Conservation (phyloP, 2,329 filamentous ascomycete species). For the Pseudogymnoascus sp. region DNA sequence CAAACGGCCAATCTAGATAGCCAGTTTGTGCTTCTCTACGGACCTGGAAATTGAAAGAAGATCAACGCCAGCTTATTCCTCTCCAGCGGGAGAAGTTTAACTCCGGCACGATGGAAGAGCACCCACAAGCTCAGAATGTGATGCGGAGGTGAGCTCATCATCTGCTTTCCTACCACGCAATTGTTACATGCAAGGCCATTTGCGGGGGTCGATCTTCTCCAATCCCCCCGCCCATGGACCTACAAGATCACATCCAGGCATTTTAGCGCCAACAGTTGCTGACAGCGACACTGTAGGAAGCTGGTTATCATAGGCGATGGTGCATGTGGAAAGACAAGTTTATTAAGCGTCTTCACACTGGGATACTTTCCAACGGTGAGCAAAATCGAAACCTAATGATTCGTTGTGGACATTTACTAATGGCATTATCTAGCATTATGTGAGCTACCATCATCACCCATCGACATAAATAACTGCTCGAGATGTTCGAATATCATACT, state of each 20-base stretch:
- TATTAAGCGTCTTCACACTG: constrained; percentile 93
- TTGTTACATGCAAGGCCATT: not conserved
- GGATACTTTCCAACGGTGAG: constrained; percentile 96
- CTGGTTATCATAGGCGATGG: constrained; percentile 95
- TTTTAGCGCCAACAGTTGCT: not conserved
- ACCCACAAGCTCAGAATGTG: constrained; percentile 32
- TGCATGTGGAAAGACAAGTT: constrained; percentile 95
- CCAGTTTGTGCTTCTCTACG: not conserved
- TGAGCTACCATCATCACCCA: constrained; percentile 10
- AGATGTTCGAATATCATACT: constrained; percentile 11
- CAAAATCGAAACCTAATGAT: constrained; percentile 21
- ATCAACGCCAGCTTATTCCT: not conserved
- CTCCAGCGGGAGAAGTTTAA: not conserved
- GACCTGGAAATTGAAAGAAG: not conserved
- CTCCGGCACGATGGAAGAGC: constrained; percentile 26
- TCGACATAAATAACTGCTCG: constrained; percentile 14
- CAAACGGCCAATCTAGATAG: not conserved
- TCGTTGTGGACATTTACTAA: constrained; percentile 3
- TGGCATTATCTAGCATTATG: constrained; percentile 37
- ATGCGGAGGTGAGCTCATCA: constrained; percentile 35
- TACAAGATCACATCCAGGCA: not conserved
- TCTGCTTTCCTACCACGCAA: not conserved
- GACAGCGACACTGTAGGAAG: constrained; percentile 52
- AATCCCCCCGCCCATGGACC: not conserved
- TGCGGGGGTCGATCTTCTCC: not conserved